A percentile compares a stretch with the other conserved stretches of the same genome.
Conservation (phyloP, 352 stramenopile species). For the Pythium biforme region DNA sequence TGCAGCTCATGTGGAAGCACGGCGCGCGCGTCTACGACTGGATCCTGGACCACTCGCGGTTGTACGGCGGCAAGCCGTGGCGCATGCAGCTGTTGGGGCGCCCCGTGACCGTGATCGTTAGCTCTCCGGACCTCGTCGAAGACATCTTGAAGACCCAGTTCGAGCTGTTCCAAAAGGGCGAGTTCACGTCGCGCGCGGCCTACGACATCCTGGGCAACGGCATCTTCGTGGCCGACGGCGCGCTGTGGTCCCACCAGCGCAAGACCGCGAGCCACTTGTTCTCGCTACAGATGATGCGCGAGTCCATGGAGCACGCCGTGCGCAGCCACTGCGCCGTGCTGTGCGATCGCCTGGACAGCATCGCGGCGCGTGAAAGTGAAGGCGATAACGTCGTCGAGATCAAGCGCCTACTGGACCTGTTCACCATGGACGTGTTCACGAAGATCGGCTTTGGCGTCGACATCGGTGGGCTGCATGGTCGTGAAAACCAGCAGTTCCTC, state of each 20-base stretch:
- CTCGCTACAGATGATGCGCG: conserved; percentile 53
- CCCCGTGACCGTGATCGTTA: conserved; percentile 33
- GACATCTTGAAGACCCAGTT: conserved; percentile 56
- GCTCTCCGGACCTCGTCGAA: conserved; percentile 34
- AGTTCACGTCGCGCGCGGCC: conserved; percentile 35
- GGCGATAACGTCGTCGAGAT: conserved; percentile 26
- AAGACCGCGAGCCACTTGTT: conserved; percentile 88
- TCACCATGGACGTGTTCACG: conserved; percentile 73
- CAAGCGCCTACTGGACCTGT: conserved; percentile 45
- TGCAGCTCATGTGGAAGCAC: conserved; percentile 45
- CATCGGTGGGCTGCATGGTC: conserved; percentile 35
- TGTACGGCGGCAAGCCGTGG: conserved; percentile 44
- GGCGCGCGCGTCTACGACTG: conserved; percentile 52
- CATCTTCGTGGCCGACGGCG: conserved; percentile 62
- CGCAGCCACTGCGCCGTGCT: conserved; percentile 30
- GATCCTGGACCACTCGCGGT: conserved; percentile 43
- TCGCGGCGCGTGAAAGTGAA: background rate
- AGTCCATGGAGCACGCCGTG: conserved; percentile 43
- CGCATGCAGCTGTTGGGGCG: conserved; percentile 37
- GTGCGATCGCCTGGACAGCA: conserved; percentile 25
- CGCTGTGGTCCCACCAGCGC: conserved; percentile 59
- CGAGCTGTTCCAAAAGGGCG: conserved; percentile 56
- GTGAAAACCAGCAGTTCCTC: conserved; percentile 38
- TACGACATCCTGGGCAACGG: conserved; percentile 59
- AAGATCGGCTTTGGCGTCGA: conserved; percentile 75